phyloP scores from a whole-genome alignment of 805 yeast species.

The Ogataea pini region DNA sequence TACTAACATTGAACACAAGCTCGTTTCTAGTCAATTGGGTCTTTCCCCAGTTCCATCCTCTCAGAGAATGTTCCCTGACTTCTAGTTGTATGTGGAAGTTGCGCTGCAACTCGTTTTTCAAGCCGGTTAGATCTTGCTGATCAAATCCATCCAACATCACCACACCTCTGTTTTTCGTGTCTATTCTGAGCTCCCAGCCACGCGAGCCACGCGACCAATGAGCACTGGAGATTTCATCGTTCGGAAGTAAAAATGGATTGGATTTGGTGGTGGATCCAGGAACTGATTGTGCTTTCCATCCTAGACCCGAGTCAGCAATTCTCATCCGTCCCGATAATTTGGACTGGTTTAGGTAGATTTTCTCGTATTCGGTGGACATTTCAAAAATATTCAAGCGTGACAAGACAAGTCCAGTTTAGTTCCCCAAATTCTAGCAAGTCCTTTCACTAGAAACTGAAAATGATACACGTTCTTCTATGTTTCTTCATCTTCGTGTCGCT shows the following conservation, averaged over 20 bases:
- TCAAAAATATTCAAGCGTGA: background rate
- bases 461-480: background rate
- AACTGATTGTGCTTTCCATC: constrained; percentile 69
- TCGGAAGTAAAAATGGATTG: constrained; percentile 85
- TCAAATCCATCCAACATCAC: constrained; percentile 92
- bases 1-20: constrained; percentile 79
- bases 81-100: constrained; percentile 74
- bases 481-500: constrained; percentile 17
- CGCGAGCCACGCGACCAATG: constrained; percentile 93
- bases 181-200: constrained; percentile 86
- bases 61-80: constrained; percentile 82
- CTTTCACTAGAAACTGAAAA: background rate
- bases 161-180: constrained; percentile 85
- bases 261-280: constrained; percentile 51
- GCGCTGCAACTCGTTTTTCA: constrained; percentile 82
- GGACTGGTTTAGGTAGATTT: constrained; percentile 86
- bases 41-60: constrained; percentile 99
- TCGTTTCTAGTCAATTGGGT: constrained; percentile 91
- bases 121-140: constrained; percentile 71
- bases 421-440: background rate
- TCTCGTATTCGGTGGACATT: constrained; percentile 70
- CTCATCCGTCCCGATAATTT: constrained; percentile 85
- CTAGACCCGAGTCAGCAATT: constrained; percentile 94
- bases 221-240: constrained; percentile 75
- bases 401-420: background rate